Base-by-base conservation (phyloP, 306 rosid species). In the Prinsepia uniflora region DNA sequence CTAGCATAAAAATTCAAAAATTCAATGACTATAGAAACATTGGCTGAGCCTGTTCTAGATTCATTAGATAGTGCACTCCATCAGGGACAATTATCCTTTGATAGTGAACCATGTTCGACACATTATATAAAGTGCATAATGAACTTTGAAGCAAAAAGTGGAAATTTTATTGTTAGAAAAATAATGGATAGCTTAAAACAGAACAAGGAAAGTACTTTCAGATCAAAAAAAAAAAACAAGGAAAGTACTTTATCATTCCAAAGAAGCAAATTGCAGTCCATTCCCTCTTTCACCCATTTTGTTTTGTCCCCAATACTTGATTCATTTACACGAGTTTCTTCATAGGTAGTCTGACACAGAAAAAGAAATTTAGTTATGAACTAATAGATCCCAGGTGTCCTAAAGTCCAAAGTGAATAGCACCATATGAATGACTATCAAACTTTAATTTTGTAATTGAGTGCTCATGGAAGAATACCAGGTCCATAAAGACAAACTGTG, bases 241-340 rank as follows among this genome's bases (percentile, higher is more conserved):
- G 59, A 45, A 43, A 46, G 43, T 84, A 88, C 99, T 76, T 89
- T 89, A 71, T 93, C 99, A 60, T 94, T 94, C 99, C 97, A 91
- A 59, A 90, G 72, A 61, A 90, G 80, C 83, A 94, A 76, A 80
- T 65, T 86, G 89, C 99, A 94, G 87, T 89, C 96, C 90, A 91
- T 91, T 81, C 99, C 99, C 81, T 94, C 97, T 84, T 94, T 94
- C 73, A 94, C 85, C 92, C 92, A 94, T 83, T 91, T 94, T 63
- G 62, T 81, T 79, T 66, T 89, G 78, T 86, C 88, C 65, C 96
- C 96, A 68, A 90, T 84, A 20, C 89, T 92, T 17, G 70, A 41
- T 68, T 82, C 96, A 78, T 75, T 64, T 42, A 94, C 82, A 64
- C 99, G 97, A 77, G 79, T 70, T 82, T 94, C 99, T 84, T 90